Evolutionary conservation across 106 monocot species (phyloP).

Genomic region (Apostasia shenzhenica): DNA sequence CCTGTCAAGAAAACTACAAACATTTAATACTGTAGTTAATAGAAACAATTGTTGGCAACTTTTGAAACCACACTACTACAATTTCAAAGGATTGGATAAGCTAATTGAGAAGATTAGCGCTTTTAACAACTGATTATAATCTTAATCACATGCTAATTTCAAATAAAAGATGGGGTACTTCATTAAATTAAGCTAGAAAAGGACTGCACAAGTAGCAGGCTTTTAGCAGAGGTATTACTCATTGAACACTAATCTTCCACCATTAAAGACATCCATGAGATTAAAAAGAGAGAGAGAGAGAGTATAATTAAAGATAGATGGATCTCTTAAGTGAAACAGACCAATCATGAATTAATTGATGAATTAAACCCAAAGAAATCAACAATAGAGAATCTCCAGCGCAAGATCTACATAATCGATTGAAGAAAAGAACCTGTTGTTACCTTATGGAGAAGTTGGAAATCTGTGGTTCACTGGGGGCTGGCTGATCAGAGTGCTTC

Average conservation of each 20-base stretch:
- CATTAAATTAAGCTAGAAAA: too few relatives aligned
- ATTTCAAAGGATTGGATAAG: too few relatives aligned
- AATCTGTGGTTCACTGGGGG: slow-evolving; percentile 13
- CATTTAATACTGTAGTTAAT: not conserved
- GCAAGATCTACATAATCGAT: not conserved
- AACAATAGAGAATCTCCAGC: not conserved
- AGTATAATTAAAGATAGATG: not conserved
- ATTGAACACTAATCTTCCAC: too few relatives aligned
- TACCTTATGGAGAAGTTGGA: slow-evolving; percentile 72
- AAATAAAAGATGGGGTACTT: too few relatives aligned
- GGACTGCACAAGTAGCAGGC: too few relatives aligned
- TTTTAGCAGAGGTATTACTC: too few relatives aligned
- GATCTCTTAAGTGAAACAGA: not conserved
- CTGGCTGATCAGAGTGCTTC: slow-evolving; percentile 15
- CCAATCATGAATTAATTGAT: not conserved
- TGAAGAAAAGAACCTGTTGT: not conserved
- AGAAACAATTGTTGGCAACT: not conserved
- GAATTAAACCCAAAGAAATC: not conserved
- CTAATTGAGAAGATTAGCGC: too few relatives aligned
- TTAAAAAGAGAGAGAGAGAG: not conserved
- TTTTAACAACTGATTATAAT: too few relatives aligned
- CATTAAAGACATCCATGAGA: not conserved
- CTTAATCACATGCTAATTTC: too few relatives aligned
- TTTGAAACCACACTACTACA: too few relatives aligned
- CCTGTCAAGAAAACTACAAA: slow-evolving; percentile 24